Conservation (phyloP, 108 stramenopile genomes). For the Asterionellopsis glacialis region DNA sequence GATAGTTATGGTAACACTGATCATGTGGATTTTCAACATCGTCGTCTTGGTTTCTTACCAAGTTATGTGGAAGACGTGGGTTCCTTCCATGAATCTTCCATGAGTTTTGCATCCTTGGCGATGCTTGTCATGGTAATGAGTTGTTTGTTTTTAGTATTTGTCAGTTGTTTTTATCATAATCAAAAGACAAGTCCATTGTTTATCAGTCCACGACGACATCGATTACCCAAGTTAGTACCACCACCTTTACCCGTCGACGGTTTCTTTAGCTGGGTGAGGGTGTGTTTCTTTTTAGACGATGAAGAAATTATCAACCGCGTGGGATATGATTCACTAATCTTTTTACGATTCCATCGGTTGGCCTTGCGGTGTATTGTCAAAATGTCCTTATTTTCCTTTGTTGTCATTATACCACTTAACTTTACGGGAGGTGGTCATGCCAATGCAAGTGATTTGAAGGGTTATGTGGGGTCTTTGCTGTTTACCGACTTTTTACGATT, state of each 20-base stretch:
- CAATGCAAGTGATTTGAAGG: conserved; percentile 66
- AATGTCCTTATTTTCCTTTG: conserved; percentile 82
- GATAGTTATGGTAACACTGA: too few relatives aligned
- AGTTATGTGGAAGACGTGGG: conserved; percentile 62
- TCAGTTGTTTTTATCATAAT: conserved; percentile 85
- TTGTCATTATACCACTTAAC: conserved; percentile 82
- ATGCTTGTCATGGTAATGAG: conserved; percentile 64
- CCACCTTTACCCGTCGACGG: conserved; percentile 81
- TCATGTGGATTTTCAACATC: conserved; percentile 6
- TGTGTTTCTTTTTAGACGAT: conserved; percentile 76
- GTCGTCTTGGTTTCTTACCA: conserved; percentile 67
- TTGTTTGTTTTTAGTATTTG: conserved; percentile 60
- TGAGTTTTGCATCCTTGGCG: conserved; percentile 73
- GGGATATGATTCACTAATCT: conserved; percentile 84
- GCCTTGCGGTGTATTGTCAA: conserved; percentile 85
- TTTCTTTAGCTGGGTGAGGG: conserved; percentile 61
- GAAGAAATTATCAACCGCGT: conserved; percentile 89
- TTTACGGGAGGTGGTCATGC: conserved; percentile 77
- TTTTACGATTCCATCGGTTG: conserved; percentile 82
- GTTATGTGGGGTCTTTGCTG: conserved; percentile 62
- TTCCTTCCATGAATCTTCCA: conserved; percentile 54
- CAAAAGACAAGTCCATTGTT: conserved; percentile 84
- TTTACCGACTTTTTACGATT: conserved; percentile 84
- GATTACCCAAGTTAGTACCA: conserved; percentile 78
- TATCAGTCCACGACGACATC: conserved; percentile 77